Evolutionary conservation across 2,329 filamentous ascomycete genomes (phyloP), one percentile per base, ranked within the genome.

Genomic region (Colletotrichum gloeosporioides): DNA sequence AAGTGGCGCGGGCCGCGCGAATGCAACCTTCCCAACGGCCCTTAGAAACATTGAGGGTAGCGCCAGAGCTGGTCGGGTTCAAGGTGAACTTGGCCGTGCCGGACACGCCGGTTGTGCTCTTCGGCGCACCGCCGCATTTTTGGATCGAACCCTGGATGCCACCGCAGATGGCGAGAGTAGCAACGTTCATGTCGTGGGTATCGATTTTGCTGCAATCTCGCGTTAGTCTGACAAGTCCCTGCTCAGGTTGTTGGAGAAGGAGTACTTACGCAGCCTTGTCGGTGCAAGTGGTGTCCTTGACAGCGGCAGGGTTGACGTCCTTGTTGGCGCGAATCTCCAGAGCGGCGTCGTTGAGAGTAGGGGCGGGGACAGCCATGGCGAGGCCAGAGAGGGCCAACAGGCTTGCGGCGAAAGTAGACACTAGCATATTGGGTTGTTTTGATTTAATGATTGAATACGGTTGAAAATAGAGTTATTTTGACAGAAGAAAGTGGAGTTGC

Each of bases 11-110:
- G 68, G 89, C 90, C 13, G 90, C 89, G 36, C 88, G 85, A 66
- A 91, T 85, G 79, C 90, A 91, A 62, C 85, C 84, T 80, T 90
- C 87, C 89, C 89, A 90, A 27, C 86, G 83, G n/a, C 85, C 86
- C 82, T 90, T 91, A 53, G 85, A 86, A 73, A 91, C 85, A 81
- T 88, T 88, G 81, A 91, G 90, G 8, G 86, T 88, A 25, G 86
- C 85, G 6, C 87, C 89, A 1, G 79, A 70, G 4, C 82, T 82
- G 10, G 84, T 83, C 1, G 87, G 84, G 18, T 82, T 84, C 12
- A 91, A 83, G 4, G 80, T 84, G 81, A 91, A 90, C 73, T 85
- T 81, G 8, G 88, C 89, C 8, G 85, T 89, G 3, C 88, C 88
- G 4, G 84, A 86, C 64, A 83, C 79, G 34, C 89, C 89, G 1